Evolutionary conservation across 352 stramenopile genomes (phyloP).

Genomic region (Pythium aquatile): DNA sequence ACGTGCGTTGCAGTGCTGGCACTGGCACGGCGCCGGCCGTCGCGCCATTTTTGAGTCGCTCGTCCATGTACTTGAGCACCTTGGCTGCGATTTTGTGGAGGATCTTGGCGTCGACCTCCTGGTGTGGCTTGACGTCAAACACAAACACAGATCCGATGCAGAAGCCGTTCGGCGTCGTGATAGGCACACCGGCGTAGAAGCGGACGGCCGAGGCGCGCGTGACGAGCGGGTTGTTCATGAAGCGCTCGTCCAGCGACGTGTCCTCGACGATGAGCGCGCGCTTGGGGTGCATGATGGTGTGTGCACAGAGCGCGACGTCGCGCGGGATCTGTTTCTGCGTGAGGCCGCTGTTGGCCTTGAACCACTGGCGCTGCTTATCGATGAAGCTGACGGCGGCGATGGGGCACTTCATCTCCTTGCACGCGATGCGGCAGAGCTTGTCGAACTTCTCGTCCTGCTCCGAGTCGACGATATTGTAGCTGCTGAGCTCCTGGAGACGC

Average conservation of each 20-base stretch:
- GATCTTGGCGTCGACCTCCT: slow-evolving; percentile 77
- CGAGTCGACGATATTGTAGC: slow-evolving; percentile 81
- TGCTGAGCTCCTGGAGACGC: slow-evolving; percentile 56
- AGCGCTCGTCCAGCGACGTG: slow-evolving; percentile 79
- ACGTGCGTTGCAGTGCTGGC: slow-evolving; percentile 29
- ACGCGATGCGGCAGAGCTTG: slow-evolving; percentile 85
- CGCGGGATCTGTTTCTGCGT: slow-evolving; percentile 84
- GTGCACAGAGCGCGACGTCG: slow-evolving; percentile 77
- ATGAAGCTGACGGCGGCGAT: slow-evolving; percentile 86
- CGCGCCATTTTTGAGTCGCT: slow-evolving; percentile 55
- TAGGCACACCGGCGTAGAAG: slow-evolving; percentile 82
- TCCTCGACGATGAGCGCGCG: slow-evolving; percentile 79
- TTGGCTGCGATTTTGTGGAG: slow-evolving; percentile 86
- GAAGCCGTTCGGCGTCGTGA: slow-evolving; percentile 70
- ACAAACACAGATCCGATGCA: slow-evolving; percentile 87
- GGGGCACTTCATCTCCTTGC: slow-evolving; percentile 88
- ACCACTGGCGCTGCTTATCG: slow-evolving; percentile 87
- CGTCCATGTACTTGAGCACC: slow-evolving; percentile 88
- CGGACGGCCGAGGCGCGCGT: slow-evolving; percentile 77
- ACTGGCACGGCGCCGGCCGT: background rate
- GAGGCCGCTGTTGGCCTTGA: slow-evolving; percentile 83
- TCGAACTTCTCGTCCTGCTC: slow-evolving; percentile 84
- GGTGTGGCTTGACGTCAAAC: slow-evolving; percentile 81
- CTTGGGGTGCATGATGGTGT: slow-evolving; percentile 88
- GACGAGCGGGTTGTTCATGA: slow-evolving; percentile 81